Conservation (phyloP, 176 grass and related monocot genomes). For the Oryza longistaminata region DNA sequence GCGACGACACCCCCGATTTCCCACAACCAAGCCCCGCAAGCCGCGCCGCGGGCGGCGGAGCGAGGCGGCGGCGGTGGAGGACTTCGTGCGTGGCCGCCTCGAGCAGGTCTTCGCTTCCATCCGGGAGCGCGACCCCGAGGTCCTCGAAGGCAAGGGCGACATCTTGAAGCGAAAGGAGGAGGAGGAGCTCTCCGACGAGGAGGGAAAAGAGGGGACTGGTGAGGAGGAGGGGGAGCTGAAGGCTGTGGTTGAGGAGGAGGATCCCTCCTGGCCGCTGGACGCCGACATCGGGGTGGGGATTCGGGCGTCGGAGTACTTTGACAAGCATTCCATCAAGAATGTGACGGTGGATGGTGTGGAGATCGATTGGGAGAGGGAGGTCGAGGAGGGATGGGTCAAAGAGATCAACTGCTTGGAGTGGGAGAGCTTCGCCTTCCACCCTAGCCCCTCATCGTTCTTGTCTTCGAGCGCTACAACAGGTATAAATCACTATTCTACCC, state of each 20-base stretch:
- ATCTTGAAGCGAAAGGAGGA: constrained; percentile 53
- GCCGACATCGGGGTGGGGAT: constrained; percentile 86
- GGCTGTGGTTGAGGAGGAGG: constrained; percentile 78
- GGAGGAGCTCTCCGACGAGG: background rate
- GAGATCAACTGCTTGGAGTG: constrained; percentile 98
- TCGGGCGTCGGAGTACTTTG: constrained; percentile 84
- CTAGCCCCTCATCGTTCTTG: constrained; percentile 81
- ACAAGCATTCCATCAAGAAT: constrained; percentile 94
- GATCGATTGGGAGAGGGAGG: constrained; percentile 92
- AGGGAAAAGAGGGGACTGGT: background rate
- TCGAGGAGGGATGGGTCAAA: constrained; percentile 86
- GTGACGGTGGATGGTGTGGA: constrained; percentile 82
- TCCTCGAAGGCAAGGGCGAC: constrained; percentile 53
- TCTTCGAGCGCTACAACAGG: constrained; percentile 88
- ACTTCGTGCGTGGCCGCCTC: constrained; percentile 70
- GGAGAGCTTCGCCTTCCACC: constrained; percentile 92
- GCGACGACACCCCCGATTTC: background rate
- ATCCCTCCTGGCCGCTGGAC: constrained; percentile 83
- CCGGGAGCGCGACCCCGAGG: constrained; percentile 51
- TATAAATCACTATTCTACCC: constrained; percentile 6
- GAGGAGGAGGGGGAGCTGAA: constrained; percentile 35
- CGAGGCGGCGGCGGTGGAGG: constrained; percentile 66
- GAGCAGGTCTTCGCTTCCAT: constrained; percentile 79
- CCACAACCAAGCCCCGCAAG: constrained; percentile 54
- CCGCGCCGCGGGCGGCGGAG: constrained; percentile 52